These are phyloP conservation scores for Phytophthora fragariae DNA, from an alignment of 352 stramenopile species.

Conservation along the genomic window DNA sequence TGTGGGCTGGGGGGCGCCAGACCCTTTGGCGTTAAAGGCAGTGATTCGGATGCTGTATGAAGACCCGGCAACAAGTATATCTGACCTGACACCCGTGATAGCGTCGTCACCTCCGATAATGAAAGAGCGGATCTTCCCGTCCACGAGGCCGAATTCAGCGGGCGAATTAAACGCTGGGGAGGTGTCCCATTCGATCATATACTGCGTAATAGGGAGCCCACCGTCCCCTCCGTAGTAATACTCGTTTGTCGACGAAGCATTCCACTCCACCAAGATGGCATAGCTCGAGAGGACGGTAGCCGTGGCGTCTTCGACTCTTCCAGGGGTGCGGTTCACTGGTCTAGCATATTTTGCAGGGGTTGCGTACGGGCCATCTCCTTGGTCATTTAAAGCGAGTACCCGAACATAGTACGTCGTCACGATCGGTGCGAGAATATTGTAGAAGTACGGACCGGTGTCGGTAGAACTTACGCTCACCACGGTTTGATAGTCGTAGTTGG, in stretches of 20 bases:
- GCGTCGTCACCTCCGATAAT: slow-evolving; percentile 94
- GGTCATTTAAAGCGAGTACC: slow-evolving; percentile 93
- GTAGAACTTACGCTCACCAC: slow-evolving; percentile 35
- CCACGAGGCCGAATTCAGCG: slow-evolving; percentile 70
- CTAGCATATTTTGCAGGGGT: slow-evolving; percentile 55
- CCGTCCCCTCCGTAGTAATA: slow-evolving; percentile 92
- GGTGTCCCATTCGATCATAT: slow-evolving; percentile 96
- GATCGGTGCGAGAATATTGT: slow-evolving; percentile 88
- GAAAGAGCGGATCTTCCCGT: slow-evolving; percentile 59
- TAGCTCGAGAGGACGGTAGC: slow-evolving; percentile 88
- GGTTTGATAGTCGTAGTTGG: slow-evolving; percentile 5
- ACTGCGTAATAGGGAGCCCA: slow-evolving; percentile 93
- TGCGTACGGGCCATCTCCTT: slow-evolving; percentile 67
- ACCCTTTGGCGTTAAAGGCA: slow-evolving; percentile 80
- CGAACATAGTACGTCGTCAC: slow-evolving; percentile 87
- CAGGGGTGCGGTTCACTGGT: slow-evolving; percentile 80
- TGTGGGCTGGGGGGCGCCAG: slow-evolving; percentile 52
- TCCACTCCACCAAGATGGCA: slow-evolving; percentile 94
- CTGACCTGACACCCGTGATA: slow-evolving; percentile 91
- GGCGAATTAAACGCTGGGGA: slow-evolving; percentile 91
- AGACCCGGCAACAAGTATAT: slow-evolving; percentile 78
- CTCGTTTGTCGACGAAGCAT: slow-evolving; percentile 81
- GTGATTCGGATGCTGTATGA: slow-evolving; percentile 84
- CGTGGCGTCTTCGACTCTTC: slow-evolving; percentile 60
- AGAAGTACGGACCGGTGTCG: slow-evolving; percentile 82